Evolutionary conservation across 805 yeast genomes (phyloP).

Genomic region (baker's yeast (Saccharomyces cerevisiae)): DNA sequence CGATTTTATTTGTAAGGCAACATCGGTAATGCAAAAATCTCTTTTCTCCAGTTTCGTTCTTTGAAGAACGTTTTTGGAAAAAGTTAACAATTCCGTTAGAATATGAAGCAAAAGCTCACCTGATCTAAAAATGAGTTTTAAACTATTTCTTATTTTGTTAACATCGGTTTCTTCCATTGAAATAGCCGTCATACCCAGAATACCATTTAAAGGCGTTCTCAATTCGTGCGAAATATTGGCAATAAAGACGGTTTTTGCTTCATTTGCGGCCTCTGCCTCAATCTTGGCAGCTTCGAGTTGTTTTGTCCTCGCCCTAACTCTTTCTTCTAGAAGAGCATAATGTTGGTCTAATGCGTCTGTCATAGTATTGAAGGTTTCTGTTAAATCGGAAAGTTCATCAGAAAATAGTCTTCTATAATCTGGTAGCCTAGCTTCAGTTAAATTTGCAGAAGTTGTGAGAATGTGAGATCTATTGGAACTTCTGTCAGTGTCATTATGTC

Average conservation of each 20-base stretch:
- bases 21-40: constrained; percentile 69
- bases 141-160: constrained; percentile 58
- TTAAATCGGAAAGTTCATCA: constrained; percentile 82
- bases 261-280: constrained; percentile 91
- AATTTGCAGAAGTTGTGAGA: constrained; percentile 28
- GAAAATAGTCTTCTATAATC: constrained; percentile 44
- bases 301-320: constrained; percentile 77
- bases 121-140: constrained; percentile 77
- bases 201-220: constrained; percentile 93
- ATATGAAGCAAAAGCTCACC: constrained; percentile 87
- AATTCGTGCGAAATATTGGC: constrained; percentile 92
- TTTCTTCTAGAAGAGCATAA: constrained; percentile 75
- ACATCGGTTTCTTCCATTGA: constrained; percentile 81
- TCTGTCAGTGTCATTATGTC: constrained; percentile 10
- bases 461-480: constrained; percentile 13
- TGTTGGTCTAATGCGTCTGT: constrained; percentile 79
- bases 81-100: constrained; percentile 81
- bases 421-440: constrained; percentile 38
- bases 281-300: constrained; percentile 83
- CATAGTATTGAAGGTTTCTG: constrained; percentile 88
- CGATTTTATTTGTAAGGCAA: constrained; percentile 75
- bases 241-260: constrained; percentile 88
- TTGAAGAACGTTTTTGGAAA: constrained; percentile 81
- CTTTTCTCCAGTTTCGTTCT: constrained; percentile 76
- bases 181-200: constrained; percentile 88